phyloP scores from a whole-genome alignment of 352 stramenopile genomes.

The Detonula confervacea region DNA sequence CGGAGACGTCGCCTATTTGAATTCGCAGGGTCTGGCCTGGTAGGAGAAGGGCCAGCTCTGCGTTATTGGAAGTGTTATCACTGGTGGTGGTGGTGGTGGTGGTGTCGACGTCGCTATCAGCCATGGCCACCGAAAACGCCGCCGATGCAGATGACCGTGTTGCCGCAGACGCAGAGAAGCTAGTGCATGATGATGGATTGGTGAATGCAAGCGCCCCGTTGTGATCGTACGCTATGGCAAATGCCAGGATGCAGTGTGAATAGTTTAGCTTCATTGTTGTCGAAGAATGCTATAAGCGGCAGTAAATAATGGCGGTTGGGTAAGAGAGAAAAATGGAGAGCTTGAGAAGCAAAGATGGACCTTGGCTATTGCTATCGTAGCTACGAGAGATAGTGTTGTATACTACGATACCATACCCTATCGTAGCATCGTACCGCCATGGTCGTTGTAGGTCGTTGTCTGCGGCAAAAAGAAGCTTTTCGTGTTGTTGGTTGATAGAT shows the following conservation, averaged over 20 bases:
- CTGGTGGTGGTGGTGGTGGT: neutral
- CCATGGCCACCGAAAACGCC: slow-evolving; percentile 1
- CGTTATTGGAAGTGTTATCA: neutral
- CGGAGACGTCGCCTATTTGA: slow-evolving; percentile 71
- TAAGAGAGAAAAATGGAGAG: too few species aligned
- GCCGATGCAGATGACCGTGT: neutral
- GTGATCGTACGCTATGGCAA: neutral
- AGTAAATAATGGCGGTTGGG: too few species aligned
- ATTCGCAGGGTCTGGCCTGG: slow-evolving; percentile 71
- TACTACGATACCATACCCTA: too few species aligned
- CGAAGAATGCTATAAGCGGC: too few species aligned
- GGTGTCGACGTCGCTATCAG: slow-evolving; percentile 8
- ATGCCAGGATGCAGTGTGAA: neutral
- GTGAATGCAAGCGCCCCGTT: neutral
- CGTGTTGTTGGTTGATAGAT: too few species aligned
- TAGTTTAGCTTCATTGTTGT: slow-evolving; percentile 1
- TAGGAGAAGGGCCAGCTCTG: slow-evolving; percentile 46
- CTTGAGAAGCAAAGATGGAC: too few species aligned
- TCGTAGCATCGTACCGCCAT: too few species aligned
- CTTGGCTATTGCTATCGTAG: too few species aligned
- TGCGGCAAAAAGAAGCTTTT: too few species aligned
- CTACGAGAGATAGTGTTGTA: too few species aligned
- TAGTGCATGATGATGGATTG: neutral
- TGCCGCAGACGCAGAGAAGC: neutral
- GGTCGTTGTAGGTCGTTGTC: too few species aligned